A percentile compares a stretch with the other conserved stretches of the same genome.
Conservation (phyloP, 495 filamentous ascomycete species). For the Daldinia childiae region DNA sequence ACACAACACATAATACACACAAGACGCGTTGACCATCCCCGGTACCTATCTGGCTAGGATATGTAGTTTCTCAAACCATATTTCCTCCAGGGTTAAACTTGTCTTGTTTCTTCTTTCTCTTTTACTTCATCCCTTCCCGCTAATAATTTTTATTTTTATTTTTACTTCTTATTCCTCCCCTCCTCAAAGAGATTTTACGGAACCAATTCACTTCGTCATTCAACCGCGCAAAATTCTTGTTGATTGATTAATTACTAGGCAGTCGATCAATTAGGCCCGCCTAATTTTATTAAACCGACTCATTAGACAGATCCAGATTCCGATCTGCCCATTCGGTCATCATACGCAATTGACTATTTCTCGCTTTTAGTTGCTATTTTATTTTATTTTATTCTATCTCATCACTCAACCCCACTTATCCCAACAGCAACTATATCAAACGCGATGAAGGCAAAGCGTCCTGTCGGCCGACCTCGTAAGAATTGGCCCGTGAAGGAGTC, state of each 20-base stretch:
- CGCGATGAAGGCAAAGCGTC: constrained; percentile 29
- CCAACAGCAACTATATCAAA: background rate
- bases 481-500: constrained; percentile 13
- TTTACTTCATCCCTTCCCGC: background rate
- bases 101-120: constrained; percentile 3
- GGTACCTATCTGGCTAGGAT: constrained; percentile 28
- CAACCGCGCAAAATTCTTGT: constrained; percentile 10
- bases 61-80: constrained; percentile 16
- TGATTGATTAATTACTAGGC: constrained; percentile 20
- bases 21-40: constrained; percentile 39
- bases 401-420: background rate
- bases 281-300: constrained; percentile 9
- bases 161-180: background rate
- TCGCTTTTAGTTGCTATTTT: constrained; percentile 10
- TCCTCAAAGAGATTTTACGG: background rate
- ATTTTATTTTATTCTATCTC: background rate
- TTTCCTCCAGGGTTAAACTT: constrained; percentile 17
- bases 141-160: background rate
- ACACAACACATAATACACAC: constrained; percentile 18
- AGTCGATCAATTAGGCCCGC: constrained; percentile 17
- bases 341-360: constrained; percentile 1
- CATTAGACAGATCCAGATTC: constrained; percentile 7
- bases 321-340: constrained; percentile 21
- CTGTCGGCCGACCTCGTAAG: constrained; percentile 38
- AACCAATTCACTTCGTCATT: constrained; percentile 13